Evolutionary conservation across 2,329 filamentous ascomycete genomes (phyloP).

Genomic region (Xenosphaeropsis pyriputrescens): DNA sequence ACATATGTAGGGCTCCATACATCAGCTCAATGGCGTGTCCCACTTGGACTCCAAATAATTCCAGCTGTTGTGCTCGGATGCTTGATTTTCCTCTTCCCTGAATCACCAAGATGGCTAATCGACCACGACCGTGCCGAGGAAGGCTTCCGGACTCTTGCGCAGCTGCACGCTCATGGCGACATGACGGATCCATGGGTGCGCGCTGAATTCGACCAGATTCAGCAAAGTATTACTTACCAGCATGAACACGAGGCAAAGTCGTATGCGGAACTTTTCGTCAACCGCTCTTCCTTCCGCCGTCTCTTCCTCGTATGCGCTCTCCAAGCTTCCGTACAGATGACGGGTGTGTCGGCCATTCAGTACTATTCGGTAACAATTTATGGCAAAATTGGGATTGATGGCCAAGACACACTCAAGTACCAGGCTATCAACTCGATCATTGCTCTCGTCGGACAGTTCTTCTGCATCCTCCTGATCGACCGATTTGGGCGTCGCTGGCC

Average conservation of each 20-base stretch:
- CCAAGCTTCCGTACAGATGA: conserved; percentile 53
- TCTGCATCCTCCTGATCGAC: conserved; percentile 56
- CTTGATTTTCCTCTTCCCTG: conserved; percentile 60
- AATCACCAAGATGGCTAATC: conserved; percentile 54
- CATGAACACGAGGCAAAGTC: conserved; percentile 49
- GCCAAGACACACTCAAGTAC: conserved; percentile 53
- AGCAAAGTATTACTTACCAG: conserved; percentile 44
- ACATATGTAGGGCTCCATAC: conserved; percentile 19
- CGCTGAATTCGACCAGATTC: conserved; percentile 48
- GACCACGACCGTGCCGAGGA: conserved; percentile 40
- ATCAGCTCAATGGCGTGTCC: conserved; percentile 32
- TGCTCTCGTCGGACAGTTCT: conserved; percentile 51
- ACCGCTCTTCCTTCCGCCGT: conserved; percentile 45
- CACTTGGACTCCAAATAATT: conserved; percentile 55
- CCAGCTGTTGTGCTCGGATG: conserved; percentile 49
- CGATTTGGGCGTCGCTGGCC: conserved; percentile 53
- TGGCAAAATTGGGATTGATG: conserved; percentile 49
- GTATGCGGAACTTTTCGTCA: conserved; percentile 44
- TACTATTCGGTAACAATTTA: conserved; percentile 47
- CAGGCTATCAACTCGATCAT: conserved; percentile 63
- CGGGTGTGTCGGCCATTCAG: conserved; percentile 47
- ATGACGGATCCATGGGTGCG: conserved; percentile 43
- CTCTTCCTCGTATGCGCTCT: conserved; percentile 45
- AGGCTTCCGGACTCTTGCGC: conserved; percentile 40
- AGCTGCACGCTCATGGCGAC: conserved; percentile 45